Percentiles rank a stretch among this genome's conserved stretches.
Evolutionary conservation across 208 protist species (phyloP).

Genomic region (Trypanosoma vivax): DNA sequence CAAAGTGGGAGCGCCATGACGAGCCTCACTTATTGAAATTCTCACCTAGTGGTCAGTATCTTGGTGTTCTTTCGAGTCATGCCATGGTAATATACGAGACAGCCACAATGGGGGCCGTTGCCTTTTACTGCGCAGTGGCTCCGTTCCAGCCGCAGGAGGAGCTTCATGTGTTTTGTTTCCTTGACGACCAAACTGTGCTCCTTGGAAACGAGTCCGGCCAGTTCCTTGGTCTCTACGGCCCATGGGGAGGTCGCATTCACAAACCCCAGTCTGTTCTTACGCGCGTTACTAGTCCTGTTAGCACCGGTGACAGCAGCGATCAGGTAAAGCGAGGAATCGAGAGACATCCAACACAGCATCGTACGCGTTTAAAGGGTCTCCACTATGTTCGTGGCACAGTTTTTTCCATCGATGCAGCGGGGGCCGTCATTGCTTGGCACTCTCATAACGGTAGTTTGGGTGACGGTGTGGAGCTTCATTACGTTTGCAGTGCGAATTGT

Average conservation of each 20-base stretch:
- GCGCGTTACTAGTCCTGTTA: constrained; percentile 8
- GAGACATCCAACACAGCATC: constrained; percentile 48
- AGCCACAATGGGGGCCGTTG: constrained; percentile 26
- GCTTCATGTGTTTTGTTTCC: constrained; percentile 37
- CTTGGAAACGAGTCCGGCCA: constrained; percentile 53
- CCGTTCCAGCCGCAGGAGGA: constrained; percentile 36
- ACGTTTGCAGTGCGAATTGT: constrained; percentile 66
- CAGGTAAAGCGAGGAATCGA: constrained; percentile 19
- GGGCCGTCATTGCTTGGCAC: constrained; percentile 45
- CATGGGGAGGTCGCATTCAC: background rate
- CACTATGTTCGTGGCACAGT: constrained; percentile 18
- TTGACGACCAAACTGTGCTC: constrained; percentile 30
- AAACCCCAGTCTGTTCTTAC: background rate
- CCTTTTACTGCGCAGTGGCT: constrained; percentile 13
- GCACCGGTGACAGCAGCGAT: constrained; percentile 13
- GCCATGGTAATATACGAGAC: constrained; percentile 50
- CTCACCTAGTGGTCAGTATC: constrained; percentile 30
- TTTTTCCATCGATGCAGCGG: constrained; percentile 58
- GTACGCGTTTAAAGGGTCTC: constrained; percentile 51
- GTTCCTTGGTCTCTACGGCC: constrained; percentile 12
- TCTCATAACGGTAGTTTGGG: background rate
- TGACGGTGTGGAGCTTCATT: constrained; percentile 15
- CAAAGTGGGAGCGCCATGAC: constrained; percentile 26
- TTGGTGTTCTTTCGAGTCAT: constrained; percentile 38
- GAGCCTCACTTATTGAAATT: constrained; percentile 43